Evolutionary conservation across 768 basidiomycete species (phyloP).

Genomic region (Rhodotorula paludigena): DNA sequence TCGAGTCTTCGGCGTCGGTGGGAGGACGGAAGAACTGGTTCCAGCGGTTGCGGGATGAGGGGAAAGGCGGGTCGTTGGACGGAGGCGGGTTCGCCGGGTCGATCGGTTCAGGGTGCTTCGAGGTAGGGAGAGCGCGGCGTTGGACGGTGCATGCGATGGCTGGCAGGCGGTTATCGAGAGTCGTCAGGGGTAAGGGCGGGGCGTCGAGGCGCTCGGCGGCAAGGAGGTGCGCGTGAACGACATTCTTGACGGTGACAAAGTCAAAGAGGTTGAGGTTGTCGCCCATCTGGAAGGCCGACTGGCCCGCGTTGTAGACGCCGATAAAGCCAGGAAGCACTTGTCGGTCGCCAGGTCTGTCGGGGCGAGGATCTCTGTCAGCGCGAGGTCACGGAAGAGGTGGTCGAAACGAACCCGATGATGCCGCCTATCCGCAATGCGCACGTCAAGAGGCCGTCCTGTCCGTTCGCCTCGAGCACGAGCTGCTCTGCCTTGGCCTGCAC

Average conservation of each 20-base stretch:
- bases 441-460: constrained; percentile 73
- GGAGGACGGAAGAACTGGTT: constrained; percentile 19
- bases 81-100: neutral
- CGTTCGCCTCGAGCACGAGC: constrained; percentile 77
- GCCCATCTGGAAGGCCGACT: constrained; percentile 89
- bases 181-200: constrained; percentile 41
- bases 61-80: constrained; percentile 2
- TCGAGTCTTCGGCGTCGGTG: neutral
- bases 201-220: constrained; percentile 74
- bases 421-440: constrained; percentile 86
- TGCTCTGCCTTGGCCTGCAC: constrained; percentile 66
- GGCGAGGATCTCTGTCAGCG: constrained; percentile 2
- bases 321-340: constrained; percentile 74
- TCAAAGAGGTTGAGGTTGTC: constrained; percentile 89
- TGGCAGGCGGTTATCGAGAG: constrained; percentile 47
- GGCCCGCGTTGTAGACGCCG: constrained; percentile 67
- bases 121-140: constrained; percentile 7
- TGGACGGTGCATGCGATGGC: constrained; percentile 39
- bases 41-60: constrained; percentile 21
- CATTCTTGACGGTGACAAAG: constrained; percentile 92
- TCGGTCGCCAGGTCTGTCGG: constrained; percentile 75
- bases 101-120: neutral
- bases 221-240: constrained; percentile 86
- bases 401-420: constrained; percentile 73
- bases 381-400: neutral